Conservation (phyloP, 257 asterid genomes). For the Nicotiana undulata region DNA sequence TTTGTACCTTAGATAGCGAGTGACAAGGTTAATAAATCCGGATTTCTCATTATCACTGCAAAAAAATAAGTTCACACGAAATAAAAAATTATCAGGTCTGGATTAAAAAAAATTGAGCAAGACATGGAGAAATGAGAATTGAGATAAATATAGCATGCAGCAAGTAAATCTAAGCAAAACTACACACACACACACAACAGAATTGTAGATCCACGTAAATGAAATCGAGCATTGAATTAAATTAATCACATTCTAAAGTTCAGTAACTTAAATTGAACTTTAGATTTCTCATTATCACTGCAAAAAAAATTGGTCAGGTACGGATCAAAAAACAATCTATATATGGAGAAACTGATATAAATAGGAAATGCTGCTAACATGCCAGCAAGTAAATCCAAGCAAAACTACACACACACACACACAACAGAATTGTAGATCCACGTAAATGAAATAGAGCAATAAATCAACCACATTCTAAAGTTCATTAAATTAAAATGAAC, state of each 20-base stretch:
- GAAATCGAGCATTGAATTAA: too few species aligned
- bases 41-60: constrained; percentile 87
- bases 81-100: neutral
- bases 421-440: too few species aligned
- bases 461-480: too few species aligned
- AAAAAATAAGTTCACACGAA: neutral
- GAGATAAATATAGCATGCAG: constrained; percentile 16
- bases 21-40: constrained; percentile 63
- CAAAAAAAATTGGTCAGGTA: too few species aligned
- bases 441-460: neutral
- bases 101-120: neutral
- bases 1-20: constrained; percentile 83
- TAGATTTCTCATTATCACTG: too few species aligned
- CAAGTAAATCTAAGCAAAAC: neutral
- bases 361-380: constrained; percentile 10
- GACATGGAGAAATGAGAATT: too few species aligned
- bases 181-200: too few species aligned
- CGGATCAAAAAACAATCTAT: too few species aligned
- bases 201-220: neutral
- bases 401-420: neutral
- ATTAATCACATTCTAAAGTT: too few species aligned
- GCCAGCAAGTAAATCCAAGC: neutral
- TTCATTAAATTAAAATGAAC: too few species aligned
- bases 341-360: neutral
- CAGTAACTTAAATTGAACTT: too few species aligned